phyloP scores from a whole-genome alignment of 2,329 filamentous ascomycete species.

The Arthroderma uncinatum region DNA sequence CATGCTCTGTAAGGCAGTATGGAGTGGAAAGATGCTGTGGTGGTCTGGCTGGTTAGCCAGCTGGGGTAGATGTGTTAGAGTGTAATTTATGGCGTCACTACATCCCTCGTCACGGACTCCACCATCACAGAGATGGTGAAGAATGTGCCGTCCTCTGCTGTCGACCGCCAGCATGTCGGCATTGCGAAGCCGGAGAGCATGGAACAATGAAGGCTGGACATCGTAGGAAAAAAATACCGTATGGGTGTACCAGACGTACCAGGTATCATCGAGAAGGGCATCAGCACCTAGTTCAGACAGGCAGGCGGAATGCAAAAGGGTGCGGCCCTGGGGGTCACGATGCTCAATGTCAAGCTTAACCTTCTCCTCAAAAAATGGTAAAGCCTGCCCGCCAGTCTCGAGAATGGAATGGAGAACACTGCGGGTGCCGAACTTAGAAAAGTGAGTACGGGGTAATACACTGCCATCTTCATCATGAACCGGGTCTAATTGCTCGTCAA shows the following conservation, averaged over 20 bases:
- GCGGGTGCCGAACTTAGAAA: slow-evolving; percentile 9
- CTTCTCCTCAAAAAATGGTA: slow-evolving; percentile 9
- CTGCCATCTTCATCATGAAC: not conserved
- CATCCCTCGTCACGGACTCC: not conserved
- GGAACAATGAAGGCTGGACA: slow-evolving; percentile 7
- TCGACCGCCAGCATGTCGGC: slow-evolving; percentile 13
- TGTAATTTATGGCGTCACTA: slow-evolving; percentile 9
- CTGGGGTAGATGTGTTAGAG: slow-evolving; percentile 5
- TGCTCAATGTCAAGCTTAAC: slow-evolving; percentile 11
- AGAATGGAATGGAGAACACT: slow-evolving; percentile 14
- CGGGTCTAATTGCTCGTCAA: slow-evolving; percentile 7
- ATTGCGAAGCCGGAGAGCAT: slow-evolving; percentile 10
- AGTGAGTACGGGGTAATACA: not conserved
- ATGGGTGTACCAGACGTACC: not conserved
- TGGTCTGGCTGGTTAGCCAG: slow-evolving; percentile 12
- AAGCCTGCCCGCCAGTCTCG: slow-evolving; percentile 9
- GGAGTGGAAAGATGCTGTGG: slow-evolving; percentile 9
- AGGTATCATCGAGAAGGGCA: slow-evolving; percentile 5
- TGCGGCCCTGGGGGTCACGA: slow-evolving; percentile 13
- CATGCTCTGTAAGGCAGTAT: slow-evolving; percentile 8
- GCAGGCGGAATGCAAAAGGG: slow-evolving; percentile 12
- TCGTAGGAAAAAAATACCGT: not conserved
- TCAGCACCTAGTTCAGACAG: slow-evolving; percentile 11
- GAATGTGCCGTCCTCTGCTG: slow-evolving; percentile 12
- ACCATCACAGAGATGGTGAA: slow-evolving; percentile 11